Evolutionary conservation across 1,139 yeast genomes (phyloP).

Genomic region (Torulaspora globosa): DNA sequence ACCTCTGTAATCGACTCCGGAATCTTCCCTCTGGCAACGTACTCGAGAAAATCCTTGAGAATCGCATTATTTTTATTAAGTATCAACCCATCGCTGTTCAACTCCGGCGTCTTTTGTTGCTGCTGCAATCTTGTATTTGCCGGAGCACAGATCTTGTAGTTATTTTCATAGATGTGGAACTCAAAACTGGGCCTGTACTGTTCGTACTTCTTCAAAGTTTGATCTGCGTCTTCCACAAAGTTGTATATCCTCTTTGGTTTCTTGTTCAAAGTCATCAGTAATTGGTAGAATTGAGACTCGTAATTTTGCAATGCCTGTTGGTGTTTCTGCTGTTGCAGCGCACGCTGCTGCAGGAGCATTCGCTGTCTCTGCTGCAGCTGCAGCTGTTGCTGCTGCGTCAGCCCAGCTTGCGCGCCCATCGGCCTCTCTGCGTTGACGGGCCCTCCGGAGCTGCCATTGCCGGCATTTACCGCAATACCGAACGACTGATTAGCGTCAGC

Average conservation of each 20-base stretch:
- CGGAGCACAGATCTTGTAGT: constrained; percentile 52
- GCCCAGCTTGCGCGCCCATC: constrained; percentile 9
- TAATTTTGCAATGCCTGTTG: constrained; percentile 45
- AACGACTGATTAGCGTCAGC: constrained; percentile 10
- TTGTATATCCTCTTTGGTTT: constrained; percentile 48
- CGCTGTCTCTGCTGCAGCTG: constrained; percentile 33
- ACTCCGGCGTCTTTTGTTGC: constrained; percentile 34
- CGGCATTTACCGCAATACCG: constrained; percentile 30
- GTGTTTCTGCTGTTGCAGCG: constrained; percentile 40
- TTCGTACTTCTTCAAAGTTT: constrained; percentile 72
- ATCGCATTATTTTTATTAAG: constrained; percentile 80
- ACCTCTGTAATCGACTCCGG: constrained; percentile 90
- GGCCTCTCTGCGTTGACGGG: constrained; percentile 15
- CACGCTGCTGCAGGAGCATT: constrained; percentile 37
- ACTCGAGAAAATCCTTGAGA: constrained; percentile 71
- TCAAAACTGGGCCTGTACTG: constrained; percentile 78
- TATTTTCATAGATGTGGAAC: constrained; percentile 86
- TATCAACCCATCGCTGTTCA: constrained; percentile 57
- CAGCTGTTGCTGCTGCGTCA: constrained; percentile 15
- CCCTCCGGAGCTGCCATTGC: constrained; percentile 13
- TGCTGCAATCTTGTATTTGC: constrained; percentile 40
- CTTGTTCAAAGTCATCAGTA: constrained; percentile 32
- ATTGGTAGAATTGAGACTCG: constrained; percentile 42
- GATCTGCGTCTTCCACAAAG: constrained; percentile 68
- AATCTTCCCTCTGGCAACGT: constrained; percentile 73